phyloP scores from a whole-genome alignment of 352 stramenopile species.

The Phytophthora hybrid region DNA sequence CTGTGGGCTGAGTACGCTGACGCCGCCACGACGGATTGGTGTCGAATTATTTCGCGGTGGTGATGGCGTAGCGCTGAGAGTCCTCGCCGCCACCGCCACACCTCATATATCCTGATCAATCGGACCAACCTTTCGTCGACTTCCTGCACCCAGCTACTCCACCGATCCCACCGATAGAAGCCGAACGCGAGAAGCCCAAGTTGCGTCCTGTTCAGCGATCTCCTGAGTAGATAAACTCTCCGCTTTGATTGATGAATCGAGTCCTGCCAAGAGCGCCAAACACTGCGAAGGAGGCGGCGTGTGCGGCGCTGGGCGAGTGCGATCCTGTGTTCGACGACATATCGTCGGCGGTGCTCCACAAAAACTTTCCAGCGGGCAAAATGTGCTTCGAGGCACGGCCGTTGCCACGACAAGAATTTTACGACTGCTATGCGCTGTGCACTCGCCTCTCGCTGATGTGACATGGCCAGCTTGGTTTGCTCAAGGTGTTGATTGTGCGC shows the following conservation, averaged over 20 bases:
- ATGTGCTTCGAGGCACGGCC: slow-evolving; percentile 31
- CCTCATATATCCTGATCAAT: slow-evolving; percentile 23
- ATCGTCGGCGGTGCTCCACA: slow-evolving; percentile 24
- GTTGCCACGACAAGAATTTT: slow-evolving; percentile 42
- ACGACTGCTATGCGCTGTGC: slow-evolving; percentile 33
- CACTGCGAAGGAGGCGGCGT: slow-evolving; percentile 13
- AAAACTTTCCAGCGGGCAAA: slow-evolving; percentile 39
- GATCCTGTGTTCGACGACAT: slow-evolving; percentile 16
- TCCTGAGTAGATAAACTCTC: slow-evolving; percentile 12
- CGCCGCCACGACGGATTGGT: slow-evolving; percentile 47
- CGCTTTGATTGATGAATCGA: slow-evolving; percentile 16
- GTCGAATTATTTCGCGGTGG: slow-evolving; percentile 31
- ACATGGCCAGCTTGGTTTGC: slow-evolving; percentile 12
- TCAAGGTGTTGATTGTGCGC: slow-evolving; percentile 20
- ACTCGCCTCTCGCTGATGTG: slow-evolving; percentile 14
- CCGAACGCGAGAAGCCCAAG: slow-evolving; percentile 7
- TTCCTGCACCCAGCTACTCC: slow-evolving; percentile 13
- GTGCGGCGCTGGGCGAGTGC: not conserved
- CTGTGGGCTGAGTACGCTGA: slow-evolving; percentile 39
- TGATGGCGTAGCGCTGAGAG: slow-evolving; percentile 37
- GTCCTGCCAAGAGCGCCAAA: slow-evolving; percentile 21
- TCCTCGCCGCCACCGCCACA: slow-evolving; percentile 27
- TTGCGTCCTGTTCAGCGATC: slow-evolving; percentile 3
- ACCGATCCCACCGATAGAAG: slow-evolving; percentile 25
- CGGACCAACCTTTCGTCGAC: slow-evolving; percentile 11